Base-by-base conservation (phyloP, 1,284 basidiomycete species). In the Ustilago sp. region DNA sequence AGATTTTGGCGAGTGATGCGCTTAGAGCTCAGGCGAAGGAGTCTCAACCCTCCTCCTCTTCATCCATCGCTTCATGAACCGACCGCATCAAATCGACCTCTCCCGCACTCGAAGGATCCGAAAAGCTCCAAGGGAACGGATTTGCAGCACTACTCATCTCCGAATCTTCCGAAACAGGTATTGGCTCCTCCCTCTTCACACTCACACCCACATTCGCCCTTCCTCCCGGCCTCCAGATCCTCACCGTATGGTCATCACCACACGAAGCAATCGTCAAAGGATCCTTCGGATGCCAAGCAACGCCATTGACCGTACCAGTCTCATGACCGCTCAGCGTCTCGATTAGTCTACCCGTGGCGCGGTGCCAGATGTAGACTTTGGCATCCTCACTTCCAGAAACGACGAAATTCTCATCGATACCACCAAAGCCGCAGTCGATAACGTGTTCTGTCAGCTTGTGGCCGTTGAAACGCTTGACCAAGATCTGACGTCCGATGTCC, bases 361-460 rank as follows among this genome's bases (percentile, higher is more conserved):
- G 91, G 86, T 98, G 94, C 95, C 96, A 99, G 28, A 98, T 90
- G 87, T 98, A 98, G 56, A 88, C 97, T 93, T 94, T 84, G 52
- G 72, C 60, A 61, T 85, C 82, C 90, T 98, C 95, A 85, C 94
- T 95, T 34, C 97, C 97, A 81, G 93, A 95, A 63, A 95, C 89
- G 55, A 99, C 90, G 84, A 97, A 96, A 83, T 92, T 93, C 70
- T 92, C 92, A 82, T 93, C 92, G 36, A 92, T 88, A n/a, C 95
- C 95, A 32, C 95, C 97, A 86, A 98, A 98, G 83, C 94, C 95
- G 85, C 93, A 93, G 66, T 93, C 90, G 71, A 99, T 93, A 72
- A 98, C 91, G 86, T 81, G 95, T 93, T 31, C 58, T 45, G 36
- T 54, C 17, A 81, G 53, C 52, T 65, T 55, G 57, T 83, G 83